Evolutionary conservation across 345 rosid genomes (phyloP).

Genomic region (Salix udensis): DNA sequence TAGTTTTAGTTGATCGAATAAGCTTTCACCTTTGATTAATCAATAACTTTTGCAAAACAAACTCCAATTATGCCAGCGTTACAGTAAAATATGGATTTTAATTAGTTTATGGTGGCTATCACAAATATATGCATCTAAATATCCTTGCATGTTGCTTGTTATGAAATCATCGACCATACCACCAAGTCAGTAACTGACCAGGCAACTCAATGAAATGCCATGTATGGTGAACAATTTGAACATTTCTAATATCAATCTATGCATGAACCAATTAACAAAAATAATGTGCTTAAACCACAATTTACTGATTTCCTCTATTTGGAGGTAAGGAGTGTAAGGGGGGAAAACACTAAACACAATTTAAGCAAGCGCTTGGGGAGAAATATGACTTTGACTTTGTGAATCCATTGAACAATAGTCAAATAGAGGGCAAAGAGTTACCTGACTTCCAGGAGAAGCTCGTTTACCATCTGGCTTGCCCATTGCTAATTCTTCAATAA

Average conservation of each 20-base stretch:
- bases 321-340: background rate
- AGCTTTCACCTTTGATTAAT: background rate
- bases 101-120: no score
- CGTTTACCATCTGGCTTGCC: constrained; percentile 87
- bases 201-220: constrained; percentile 3
- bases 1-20: background rate
- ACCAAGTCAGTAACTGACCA: background rate
- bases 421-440: constrained; percentile 12
- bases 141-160: background rate
- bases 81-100: background rate
- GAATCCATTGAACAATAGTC: background rate
- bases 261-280: background rate
- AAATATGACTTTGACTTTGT: background rate
- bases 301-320: background rate
- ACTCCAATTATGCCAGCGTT: background rate
- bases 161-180: background rate
- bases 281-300: background rate
- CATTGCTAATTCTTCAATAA: constrained; percentile 75
- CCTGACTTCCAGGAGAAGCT: constrained; percentile 83
- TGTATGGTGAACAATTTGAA: background rate
- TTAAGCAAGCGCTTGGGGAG: background rate
- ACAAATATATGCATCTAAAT: background rate
- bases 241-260: background rate
- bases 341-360: background rate
- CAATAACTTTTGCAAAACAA: background rate